Conservation (phyloP, 441 rosid genomes). For the Bocquillonia castaneifolia region DNA sequence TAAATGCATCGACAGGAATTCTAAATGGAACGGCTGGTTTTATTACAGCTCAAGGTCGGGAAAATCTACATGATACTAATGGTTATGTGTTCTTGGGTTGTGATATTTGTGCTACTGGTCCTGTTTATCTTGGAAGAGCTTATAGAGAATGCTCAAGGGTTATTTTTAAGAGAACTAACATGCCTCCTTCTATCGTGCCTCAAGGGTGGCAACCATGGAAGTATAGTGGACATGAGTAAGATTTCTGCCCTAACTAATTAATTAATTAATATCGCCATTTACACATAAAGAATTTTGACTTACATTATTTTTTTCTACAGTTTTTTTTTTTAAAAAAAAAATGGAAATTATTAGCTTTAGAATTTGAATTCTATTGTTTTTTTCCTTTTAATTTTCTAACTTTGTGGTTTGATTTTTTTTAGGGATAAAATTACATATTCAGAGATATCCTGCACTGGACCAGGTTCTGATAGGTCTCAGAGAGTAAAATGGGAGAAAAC, state of each 20-base stretch:
- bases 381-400: too few relatives aligned
- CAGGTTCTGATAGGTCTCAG: neutral
- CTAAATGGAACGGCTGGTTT: slow-evolving; percentile 16
- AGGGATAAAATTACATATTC: slow-evolving; percentile 3
- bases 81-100: slow-evolving; percentile 44
- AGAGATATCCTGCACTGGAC: slow-evolving; percentile 1
- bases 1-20: slow-evolving; percentile 7
- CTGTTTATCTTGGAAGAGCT: slow-evolving; percentile 46
- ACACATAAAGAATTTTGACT: too few relatives aligned
- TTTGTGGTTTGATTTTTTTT: neutral
- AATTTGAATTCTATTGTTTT: neutral
- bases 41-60: slow-evolving; percentile 47
- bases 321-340: neutral
- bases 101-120: slow-evolving; percentile 21
- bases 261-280: too few relatives aligned
- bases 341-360: neutral
- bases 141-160: slow-evolving; percentile 40
- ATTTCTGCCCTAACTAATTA: too few relatives aligned
- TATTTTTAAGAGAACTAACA: slow-evolving; percentile 30
- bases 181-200: slow-evolving; percentile 29
- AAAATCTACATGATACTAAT: neutral
- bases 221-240: slow-evolving; percentile 40
- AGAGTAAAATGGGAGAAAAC: slow-evolving; percentile 22
- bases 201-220: slow-evolving; percentile 50
- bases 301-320: too few relatives aligned